Evolutionary conservation across 495 filamentous ascomycete species (phyloP).

Genomic region (Geopyxis carbonaria): DNA sequence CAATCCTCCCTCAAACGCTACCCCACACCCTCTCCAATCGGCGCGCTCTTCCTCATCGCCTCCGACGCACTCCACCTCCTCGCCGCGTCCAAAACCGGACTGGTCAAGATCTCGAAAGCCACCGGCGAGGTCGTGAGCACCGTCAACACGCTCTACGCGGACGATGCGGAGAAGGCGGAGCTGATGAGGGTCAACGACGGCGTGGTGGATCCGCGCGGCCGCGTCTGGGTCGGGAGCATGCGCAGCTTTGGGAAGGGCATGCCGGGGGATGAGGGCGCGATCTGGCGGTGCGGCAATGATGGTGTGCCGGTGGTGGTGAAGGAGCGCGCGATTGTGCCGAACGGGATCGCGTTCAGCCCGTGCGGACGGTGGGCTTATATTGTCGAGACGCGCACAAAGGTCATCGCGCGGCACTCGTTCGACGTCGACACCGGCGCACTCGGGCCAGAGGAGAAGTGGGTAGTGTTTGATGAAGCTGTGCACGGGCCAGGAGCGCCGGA

Average conservation of each 20-base stretch:
- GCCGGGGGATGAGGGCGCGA: conserved; percentile 11
- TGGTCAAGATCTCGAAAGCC: conserved; percentile 16
- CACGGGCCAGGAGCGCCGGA: conserved; percentile 21
- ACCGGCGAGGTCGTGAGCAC: conserved; percentile 19
- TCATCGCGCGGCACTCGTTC: conserved; percentile 21
- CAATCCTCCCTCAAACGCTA: conserved; percentile 6
- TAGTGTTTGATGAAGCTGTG: conserved; percentile 13
- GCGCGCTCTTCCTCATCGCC: neutral
- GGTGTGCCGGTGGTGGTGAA: conserved; percentile 9
- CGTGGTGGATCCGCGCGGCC: conserved; percentile 16
- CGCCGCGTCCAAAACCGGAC: conserved; percentile 12
- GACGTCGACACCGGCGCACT: conserved; percentile 17
- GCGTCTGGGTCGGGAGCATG: conserved; percentile 23
- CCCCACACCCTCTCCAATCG: neutral
- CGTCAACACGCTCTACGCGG: conserved; percentile 13
- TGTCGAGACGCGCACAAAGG: conserved; percentile 13
- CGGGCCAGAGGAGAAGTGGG: conserved; percentile 15
- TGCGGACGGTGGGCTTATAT: conserved; percentile 16
- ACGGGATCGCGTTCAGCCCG: conserved; percentile 21
- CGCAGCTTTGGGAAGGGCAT: conserved; percentile 13
- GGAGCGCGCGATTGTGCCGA: conserved; percentile 17
- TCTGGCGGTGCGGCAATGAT: too few relatives aligned
- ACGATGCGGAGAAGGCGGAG: conserved; percentile 13
- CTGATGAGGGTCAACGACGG: conserved; percentile 23
- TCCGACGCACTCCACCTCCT: neutral